Base-by-base conservation (phyloP, 768 basidiomycete genomes). In the Lactarius hengduanensis region DNA sequence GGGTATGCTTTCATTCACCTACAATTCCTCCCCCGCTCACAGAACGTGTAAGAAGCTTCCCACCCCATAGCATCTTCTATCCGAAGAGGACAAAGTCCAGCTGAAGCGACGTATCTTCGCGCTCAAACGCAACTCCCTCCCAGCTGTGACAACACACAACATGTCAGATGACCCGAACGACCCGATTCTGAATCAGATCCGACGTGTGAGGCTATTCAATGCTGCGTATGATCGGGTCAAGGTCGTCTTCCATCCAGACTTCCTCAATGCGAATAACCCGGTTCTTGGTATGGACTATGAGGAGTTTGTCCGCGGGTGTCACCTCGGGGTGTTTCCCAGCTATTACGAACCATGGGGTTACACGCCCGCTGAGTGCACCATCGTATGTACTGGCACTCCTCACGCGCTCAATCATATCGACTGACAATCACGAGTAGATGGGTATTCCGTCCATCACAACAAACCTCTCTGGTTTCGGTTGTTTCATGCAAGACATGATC, bases 301-400 rank as follows among this genome's bases (percentile, higher is more conserved):
- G 77, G 97, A 99, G 78, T 99, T 99, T 74, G 97, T 98, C 43
- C 82, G 97, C 69, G 97, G 97, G 1, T 98, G 96, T 74, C 97
- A 99, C 80, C 80, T 99, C 58, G 97, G 97, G 57, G 96, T 99
- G 47, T 99, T 99, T 84, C 96, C 97, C 2, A 93, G 90, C 70
- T 98, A 98, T 74, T 98, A 97, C 75, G 92, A 96, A 78, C 94
- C 94, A 3, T 94, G 93, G 93, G 93, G 93, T 0, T 97, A 97
- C 74, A 97, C 94, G 1, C 96, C 96, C 0, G 96, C 96, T 1
- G 96, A 98, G 76, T 98, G 97, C 76, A 98, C 97, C n/a, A 96
- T 99, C 43, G 90, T 91, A 78, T 70, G 89, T 80, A 34, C 36
- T 62, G n/a, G 28, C 34, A 57, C 41, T 26, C 40, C 61, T 28